Percentiles rank a stretch among this genome's conserved stretches.
Evolutionary conservation across 2,329 filamentous ascomycete species (phyloP).

Genomic region (Raffaelea arxii): DNA sequence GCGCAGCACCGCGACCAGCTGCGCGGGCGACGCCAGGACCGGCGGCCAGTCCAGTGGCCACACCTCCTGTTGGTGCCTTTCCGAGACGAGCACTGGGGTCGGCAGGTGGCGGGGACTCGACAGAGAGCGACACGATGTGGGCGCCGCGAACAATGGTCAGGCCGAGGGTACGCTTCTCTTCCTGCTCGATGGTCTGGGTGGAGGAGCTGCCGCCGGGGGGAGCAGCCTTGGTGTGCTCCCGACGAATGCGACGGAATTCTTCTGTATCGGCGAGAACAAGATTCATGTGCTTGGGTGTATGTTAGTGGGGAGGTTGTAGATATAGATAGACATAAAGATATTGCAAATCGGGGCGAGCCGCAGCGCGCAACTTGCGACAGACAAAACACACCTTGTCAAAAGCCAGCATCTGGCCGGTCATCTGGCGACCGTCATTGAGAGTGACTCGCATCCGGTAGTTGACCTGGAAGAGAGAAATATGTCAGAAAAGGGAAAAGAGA

Average conservation of each 20-base stretch:
- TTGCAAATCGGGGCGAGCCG: too few relatives aligned
- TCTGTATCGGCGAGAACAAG: constrained; percentile 97
- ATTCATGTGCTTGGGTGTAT: constrained; percentile 99
- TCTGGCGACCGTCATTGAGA: constrained; percentile 87
- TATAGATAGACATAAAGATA: background rate
- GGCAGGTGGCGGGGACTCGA: constrained; percentile 89
- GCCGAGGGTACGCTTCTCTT: constrained; percentile 96
- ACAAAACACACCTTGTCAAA: constrained; percentile 92
- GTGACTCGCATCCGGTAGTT: constrained; percentile 99
- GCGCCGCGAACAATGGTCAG: constrained; percentile 90
- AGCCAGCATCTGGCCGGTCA: constrained; percentile 96
- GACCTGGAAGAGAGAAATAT: constrained; percentile 75
- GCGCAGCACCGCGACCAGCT: constrained; percentile 68
- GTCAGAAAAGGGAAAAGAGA: too few relatives aligned
- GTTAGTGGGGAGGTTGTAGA: background rate
- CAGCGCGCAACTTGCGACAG: too few relatives aligned
- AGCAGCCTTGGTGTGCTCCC: constrained; percentile 65
- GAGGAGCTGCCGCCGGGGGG: constrained; percentile 48
- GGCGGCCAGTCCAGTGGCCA: constrained; percentile 61
- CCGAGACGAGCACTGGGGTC: constrained; percentile 87
- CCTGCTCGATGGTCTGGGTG: constrained; percentile 67
- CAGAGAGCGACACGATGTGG: constrained; percentile 87
- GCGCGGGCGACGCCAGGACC: constrained; percentile 87
- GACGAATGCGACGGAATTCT: constrained; percentile 88
- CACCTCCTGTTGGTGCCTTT: constrained; percentile 59